Conservation (phyloP, 352 stramenopile species). For the Globisporangium emineosum region DNA sequence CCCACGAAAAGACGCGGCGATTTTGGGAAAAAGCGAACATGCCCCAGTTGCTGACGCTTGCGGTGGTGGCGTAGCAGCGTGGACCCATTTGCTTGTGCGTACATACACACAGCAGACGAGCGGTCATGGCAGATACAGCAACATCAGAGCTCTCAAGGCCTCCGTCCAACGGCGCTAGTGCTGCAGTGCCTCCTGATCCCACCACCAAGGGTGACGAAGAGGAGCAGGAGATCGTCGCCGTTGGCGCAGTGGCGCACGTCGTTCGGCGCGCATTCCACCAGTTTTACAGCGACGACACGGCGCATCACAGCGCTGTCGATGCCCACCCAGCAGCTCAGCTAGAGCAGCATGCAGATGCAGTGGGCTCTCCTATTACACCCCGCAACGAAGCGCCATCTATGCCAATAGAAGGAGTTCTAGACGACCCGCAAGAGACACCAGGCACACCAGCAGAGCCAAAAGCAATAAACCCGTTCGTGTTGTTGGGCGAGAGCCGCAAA, state of each 20-base stretch:
- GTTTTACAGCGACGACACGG: constrained; percentile 33
- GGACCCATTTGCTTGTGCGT: too few species aligned
- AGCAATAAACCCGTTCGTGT: constrained; percentile 29
- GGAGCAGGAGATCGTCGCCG: constrained; percentile 59
- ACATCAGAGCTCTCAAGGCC: neutral
- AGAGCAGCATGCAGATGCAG: neutral
- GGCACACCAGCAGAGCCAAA: neutral
- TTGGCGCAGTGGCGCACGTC: constrained; percentile 72
- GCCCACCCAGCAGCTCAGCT: neutral
- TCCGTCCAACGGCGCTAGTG: neutral
- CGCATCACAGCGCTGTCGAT: neutral
- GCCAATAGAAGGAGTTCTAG: neutral
- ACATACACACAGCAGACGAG: too few species aligned
- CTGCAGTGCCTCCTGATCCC: neutral
- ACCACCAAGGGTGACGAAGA: neutral
- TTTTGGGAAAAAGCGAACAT: constrained; percentile 6
- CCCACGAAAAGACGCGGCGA: constrained; percentile 4
- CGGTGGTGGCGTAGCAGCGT: too few species aligned
- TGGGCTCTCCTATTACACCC: neutral
- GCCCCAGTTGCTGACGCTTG: neutral
- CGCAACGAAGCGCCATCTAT: neutral
- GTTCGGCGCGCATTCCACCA: constrained; percentile 65
- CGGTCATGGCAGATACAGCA: neutral
- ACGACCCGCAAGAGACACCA: neutral
- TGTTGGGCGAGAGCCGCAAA: constrained; percentile 33